These are phyloP conservation scores for Kodamaea jinghongensis DNA, from an alignment of 805 yeast genomes.

Conservation along the genomic window DNA sequence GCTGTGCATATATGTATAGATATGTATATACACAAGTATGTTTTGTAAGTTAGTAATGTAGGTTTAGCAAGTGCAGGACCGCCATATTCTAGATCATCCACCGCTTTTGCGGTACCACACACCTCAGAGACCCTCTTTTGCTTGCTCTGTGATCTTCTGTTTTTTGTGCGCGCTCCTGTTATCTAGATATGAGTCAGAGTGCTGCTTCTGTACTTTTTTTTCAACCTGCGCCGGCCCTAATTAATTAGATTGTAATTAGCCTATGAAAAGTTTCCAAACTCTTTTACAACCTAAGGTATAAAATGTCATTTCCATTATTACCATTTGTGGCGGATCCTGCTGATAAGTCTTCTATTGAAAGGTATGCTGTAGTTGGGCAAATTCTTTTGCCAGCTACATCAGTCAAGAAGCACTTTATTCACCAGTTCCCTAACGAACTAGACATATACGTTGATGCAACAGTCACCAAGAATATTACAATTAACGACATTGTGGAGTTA, in stretches of 20 bases:
- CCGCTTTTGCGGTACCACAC: too few species aligned
- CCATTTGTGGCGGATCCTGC: conserved; percentile 28
- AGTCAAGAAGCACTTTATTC: conserved; percentile 30
- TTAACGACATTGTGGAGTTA: conserved; percentile 41
- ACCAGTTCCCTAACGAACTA: conserved; percentile 28
- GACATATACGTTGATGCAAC: conserved; percentile 31
- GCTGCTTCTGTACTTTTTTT: too few species aligned
- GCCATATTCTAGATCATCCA: too few species aligned
- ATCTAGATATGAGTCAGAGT: too few species aligned
- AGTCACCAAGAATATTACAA: conserved; percentile 19
- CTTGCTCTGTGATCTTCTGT: too few species aligned
- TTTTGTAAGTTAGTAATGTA: not conserved
- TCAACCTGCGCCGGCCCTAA: too few species aligned
- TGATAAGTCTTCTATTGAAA: conserved; percentile 16
- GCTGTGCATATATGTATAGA: conserved; percentile 6
- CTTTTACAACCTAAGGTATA: not conserved
- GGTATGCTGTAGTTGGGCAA: conserved; percentile 34
- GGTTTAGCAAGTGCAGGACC: too few species aligned
- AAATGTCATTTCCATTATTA: conserved; percentile 40
- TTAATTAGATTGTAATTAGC: too few species aligned
- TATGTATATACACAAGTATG: conserved; percentile 7
- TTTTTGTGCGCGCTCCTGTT: too few species aligned
- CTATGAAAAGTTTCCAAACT: too few species aligned
- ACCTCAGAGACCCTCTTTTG: too few species aligned
- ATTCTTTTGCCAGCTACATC: conserved; percentile 28